phyloP scores from a whole-genome alignment of 352 stramenopile species.

The Phytophthora pinifolia region DNA sequence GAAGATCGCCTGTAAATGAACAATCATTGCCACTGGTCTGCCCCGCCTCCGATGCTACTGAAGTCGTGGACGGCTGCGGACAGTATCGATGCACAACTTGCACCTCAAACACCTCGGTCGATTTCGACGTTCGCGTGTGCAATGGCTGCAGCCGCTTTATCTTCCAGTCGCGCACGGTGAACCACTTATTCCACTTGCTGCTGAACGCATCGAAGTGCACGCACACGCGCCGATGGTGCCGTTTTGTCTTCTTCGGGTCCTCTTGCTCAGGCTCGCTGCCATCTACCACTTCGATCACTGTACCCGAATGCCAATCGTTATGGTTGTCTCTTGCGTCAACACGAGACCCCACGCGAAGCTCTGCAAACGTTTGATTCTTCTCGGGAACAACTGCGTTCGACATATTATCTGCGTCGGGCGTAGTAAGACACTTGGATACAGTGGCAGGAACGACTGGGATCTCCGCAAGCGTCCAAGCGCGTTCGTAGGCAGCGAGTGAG shows the following conservation, averaged over 20 bases:
- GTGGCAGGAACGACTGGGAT: slow-evolving; percentile 44
- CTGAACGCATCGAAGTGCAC: slow-evolving; percentile 78
- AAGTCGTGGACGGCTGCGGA: slow-evolving; percentile 5
- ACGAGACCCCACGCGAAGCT: slow-evolving; percentile 56
- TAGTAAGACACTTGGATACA: slow-evolving; percentile 18
- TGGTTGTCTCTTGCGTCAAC: slow-evolving; percentile 55
- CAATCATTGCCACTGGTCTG: slow-evolving; percentile 24
- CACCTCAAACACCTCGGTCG: slow-evolving; percentile 73
- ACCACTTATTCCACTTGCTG: slow-evolving; percentile 79
- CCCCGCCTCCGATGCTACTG: slow-evolving; percentile 1
- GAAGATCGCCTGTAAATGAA: slow-evolving; percentile 17
- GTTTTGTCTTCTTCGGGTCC: slow-evolving; percentile 3
- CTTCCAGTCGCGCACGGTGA: slow-evolving; percentile 52
- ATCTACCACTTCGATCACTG: slow-evolving; percentile 47
- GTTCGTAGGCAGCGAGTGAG: slow-evolving; percentile 66
- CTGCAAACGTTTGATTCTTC: slow-evolving; percentile 35
- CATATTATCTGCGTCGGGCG: not conserved
- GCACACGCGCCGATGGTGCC: slow-evolving; percentile 30
- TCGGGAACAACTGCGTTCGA: slow-evolving; percentile 11
- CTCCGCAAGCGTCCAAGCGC: slow-evolving; percentile 63
- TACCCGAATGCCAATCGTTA: slow-evolving; percentile 64
- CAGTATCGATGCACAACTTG: slow-evolving; percentile 68
- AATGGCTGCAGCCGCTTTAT: slow-evolving; percentile 50
- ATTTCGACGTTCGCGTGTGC: slow-evolving; percentile 37
- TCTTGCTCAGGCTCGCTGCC: slow-evolving; percentile 7